These are phyloP conservation scores for Marchantia polymorpha DNA, from an alignment of 225 moss, liverwort and hornwort genomes.

Conservation along the genomic window DNA sequence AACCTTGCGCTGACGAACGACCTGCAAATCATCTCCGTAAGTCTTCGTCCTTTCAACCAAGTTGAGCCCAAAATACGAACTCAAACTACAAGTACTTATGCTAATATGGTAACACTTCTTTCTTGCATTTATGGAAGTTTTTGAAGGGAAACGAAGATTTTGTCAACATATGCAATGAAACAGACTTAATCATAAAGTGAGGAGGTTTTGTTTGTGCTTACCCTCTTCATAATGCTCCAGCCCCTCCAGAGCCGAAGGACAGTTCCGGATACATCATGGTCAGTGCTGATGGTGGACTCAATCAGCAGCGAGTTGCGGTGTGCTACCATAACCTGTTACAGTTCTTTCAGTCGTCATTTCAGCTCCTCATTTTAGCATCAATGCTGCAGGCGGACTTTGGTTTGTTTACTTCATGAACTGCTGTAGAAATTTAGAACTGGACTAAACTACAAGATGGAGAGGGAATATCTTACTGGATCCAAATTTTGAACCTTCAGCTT, in stretches of 20 bases:
- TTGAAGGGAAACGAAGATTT: not conserved
- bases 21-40: slow-evolving; percentile 38
- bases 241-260: slow-evolving; percentile 52
- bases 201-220: not conserved
- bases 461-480: too few relatives aligned
- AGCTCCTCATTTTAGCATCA: not conserved
- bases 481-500: not conserved
- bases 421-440: not conserved
- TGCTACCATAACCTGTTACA: slow-evolving; percentile 10
- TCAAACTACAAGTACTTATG: not conserved
- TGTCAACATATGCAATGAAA: not conserved
- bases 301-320: slow-evolving; percentile 98
- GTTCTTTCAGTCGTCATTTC: not conserved
- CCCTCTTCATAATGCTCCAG: slow-evolving; percentile 33
- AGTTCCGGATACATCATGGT: slow-evolving; percentile 77
- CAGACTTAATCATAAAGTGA: not conserved
- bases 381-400: not conserved
- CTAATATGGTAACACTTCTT: not conserved
- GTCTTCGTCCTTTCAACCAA: not conserved
- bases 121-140: not conserved
- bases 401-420: not conserved
- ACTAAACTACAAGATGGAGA: not conserved
- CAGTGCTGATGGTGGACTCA: slow-evolving; percentile 92
- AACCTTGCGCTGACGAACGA: slow-evolving; percentile 68
- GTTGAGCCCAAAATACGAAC: not conserved